Evolutionary conservation across 768 basidiomycete genomes (phyloP).

Genomic region (Pisolithus albus): DNA sequence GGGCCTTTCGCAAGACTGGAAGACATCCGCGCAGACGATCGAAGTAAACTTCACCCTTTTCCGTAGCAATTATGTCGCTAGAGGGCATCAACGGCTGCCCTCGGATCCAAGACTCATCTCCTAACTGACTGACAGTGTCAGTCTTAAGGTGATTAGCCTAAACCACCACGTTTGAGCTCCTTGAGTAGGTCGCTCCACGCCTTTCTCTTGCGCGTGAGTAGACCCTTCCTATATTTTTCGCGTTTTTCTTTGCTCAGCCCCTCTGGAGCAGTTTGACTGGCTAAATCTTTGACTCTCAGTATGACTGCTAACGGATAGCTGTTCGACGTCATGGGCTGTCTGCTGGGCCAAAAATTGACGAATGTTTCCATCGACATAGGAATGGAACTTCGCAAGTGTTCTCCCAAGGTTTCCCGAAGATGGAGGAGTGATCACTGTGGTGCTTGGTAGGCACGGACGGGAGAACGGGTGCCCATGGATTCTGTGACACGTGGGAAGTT

Average conservation of each 20-base stretch:
- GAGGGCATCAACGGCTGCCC: constrained; percentile 46
- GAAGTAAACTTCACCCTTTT: constrained; percentile 59
- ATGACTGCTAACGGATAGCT: constrained; percentile 60
- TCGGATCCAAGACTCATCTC: constrained; percentile 54
- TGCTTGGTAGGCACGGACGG: neutral
- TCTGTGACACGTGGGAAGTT: constrained; percentile 6
- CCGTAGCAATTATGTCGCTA: constrained; percentile 17
- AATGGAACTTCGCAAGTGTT: constrained; percentile 47
- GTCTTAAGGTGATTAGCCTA: constrained; percentile 67
- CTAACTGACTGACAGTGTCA: constrained; percentile 52
- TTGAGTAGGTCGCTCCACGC: constrained; percentile 89
- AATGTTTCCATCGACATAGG: constrained; percentile 38
- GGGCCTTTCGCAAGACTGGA: constrained; percentile 53
- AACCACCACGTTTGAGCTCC: constrained; percentile 74
- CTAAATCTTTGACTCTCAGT: constrained; percentile 50
- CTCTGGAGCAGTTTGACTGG: constrained; percentile 36
- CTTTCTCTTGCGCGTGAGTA: constrained; percentile 78
- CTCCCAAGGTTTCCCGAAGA: constrained; percentile 37
- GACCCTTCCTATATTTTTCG: constrained; percentile 60
- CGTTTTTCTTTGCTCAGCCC: constrained; percentile 42
- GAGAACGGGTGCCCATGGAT: neutral
- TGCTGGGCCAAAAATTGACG: constrained; percentile 35
- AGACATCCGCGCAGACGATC: constrained; percentile 56
- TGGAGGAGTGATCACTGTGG: neutral
- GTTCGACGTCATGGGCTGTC: constrained; percentile 42